phyloP scores from a whole-genome alignment of 331 rosid species.

The Spiraea crenata region DNA sequence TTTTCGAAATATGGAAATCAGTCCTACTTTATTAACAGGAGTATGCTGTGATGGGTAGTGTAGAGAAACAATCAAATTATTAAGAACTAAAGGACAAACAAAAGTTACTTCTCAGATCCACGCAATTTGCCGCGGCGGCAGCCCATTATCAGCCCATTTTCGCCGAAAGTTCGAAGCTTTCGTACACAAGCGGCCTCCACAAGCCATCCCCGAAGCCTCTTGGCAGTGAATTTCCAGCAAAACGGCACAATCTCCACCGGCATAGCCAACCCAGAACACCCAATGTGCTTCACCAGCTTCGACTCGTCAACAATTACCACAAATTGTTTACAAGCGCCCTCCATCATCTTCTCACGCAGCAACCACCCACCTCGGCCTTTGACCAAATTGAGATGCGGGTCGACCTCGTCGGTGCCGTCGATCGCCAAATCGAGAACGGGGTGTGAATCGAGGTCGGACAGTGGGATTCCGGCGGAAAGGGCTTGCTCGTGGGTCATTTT shows the following conservation, averaged over 20 bases:
- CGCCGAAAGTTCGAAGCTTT: no score
- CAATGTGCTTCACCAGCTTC: slow-evolving; percentile 11
- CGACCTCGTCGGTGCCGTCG: slow-evolving; percentile 55
- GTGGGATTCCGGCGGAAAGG: slow-evolving; percentile 59
- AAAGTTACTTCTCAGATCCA: neutral
- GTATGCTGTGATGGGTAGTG: neutral
- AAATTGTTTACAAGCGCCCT: slow-evolving; percentile 33
- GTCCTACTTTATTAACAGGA: neutral
- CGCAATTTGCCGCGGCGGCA: no score
- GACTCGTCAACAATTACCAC: no score
- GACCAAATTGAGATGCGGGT: slow-evolving; percentile 61
- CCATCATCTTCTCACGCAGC: slow-evolving; percentile 81
- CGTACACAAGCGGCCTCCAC: no score
- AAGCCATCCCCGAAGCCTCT: no score
- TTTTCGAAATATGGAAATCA: neutral
- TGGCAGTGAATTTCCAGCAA: no score
- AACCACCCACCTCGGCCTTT: slow-evolving; percentile 93
- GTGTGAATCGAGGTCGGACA: slow-evolving; percentile 71
- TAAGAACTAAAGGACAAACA: neutral
- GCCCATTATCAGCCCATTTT: no score
- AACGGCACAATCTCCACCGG: no score
- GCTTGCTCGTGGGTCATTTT: slow-evolving; percentile 69
- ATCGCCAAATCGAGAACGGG: slow-evolving; percentile 47
- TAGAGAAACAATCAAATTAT: neutral
- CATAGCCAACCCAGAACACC: neutral